These are phyloP conservation scores for Panellus pusillus DNA, from an alignment of 768 basidiomycete genomes.

Conservation along the genomic window DNA sequence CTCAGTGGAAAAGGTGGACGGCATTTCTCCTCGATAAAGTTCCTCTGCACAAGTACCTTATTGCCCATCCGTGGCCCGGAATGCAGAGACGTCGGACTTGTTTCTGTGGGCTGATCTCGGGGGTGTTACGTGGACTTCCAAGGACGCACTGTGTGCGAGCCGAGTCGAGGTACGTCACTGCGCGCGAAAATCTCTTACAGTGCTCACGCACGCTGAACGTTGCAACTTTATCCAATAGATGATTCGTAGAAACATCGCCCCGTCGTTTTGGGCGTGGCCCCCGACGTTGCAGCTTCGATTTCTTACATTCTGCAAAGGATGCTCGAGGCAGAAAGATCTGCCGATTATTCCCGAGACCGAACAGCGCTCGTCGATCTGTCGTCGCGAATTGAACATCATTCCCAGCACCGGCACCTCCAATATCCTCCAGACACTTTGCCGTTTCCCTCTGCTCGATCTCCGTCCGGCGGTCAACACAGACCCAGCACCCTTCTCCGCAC, in stretches of 20 bases:
- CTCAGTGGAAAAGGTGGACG: conserved; percentile 8
- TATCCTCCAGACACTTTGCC: too few relatives aligned
- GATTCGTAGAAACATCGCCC: conserved; percentile 10
- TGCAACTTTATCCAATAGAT: neutral
- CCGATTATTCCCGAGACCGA: too few relatives aligned
- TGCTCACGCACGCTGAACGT: too few relatives aligned
- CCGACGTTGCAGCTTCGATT: conserved; percentile 9
- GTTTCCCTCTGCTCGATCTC: too few relatives aligned
- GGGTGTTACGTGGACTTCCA: conserved; percentile 12
- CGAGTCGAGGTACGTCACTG: too few relatives aligned
- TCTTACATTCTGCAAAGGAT: conserved; percentile 13
- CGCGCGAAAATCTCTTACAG: too few relatives aligned
- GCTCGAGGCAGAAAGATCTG: conserved; percentile 1
- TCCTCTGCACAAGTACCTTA: conserved; percentile 7
- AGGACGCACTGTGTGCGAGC: conserved; percentile 9
- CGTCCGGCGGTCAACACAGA: too few relatives aligned
- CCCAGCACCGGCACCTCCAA: too few relatives aligned
- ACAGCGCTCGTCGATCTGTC: too few relatives aligned
- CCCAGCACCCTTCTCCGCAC: too few relatives aligned
- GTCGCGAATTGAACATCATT: too few relatives aligned
- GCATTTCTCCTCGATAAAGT: conserved; percentile 8
- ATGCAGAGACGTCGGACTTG: conserved; percentile 10
- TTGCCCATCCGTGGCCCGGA: conserved; percentile 12
- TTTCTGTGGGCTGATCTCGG: conserved; percentile 16
- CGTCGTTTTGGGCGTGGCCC: neutral